Evolutionary conservation across 1,284 basidiomycete species (phyloP), one percentile per base, ranked within the genome.

Genomic region (Coriolopsis trogii): DNA sequence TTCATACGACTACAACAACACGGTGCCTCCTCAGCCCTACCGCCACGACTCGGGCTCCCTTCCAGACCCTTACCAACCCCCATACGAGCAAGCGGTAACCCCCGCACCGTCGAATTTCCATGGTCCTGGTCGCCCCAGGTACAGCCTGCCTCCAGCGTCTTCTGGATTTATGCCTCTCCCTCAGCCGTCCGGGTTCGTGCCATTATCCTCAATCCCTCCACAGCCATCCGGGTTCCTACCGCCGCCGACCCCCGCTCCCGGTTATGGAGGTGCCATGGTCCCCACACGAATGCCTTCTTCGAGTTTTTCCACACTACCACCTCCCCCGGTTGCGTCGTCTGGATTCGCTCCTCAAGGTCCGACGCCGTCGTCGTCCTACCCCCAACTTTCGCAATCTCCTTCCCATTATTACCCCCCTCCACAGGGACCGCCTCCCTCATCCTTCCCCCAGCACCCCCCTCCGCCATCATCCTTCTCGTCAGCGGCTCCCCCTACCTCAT

Each of bases 101-200:
- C 64, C 73, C 21, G 55, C 68, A 18, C 57, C 70, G 9, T 58
- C 74, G 66, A 48, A 70, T 60, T 62, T 75, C 49, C 67, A 61
- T 9, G 61, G 63, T 49, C 62, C 60, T 12, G 41, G 41, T 25
- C 79, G 78, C 34, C 80, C 84, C n/a, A 74, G 87, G 47, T 82
- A 85, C 58, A 89, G 84, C 59, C 70, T 89, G 53, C 85, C 87
- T 16, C 64, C 80, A 1, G 71, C 81, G 15, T 82, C 85, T 0
- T 87, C 88, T 15, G 87, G 87, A n/a, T 90, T 89, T 60, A 70
- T 80, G 53, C 68, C 70, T 13, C 58, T 72, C 23, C 60, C 64
- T 6, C 63, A 64, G 20, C 61, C 70, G 9, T 70, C 70, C 13
- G 63, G 68, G 10, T 69, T 71, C 43, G 51, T 64, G 5, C 58